Conservation (phyloP, 2,329 filamentous ascomycete genomes). For the Knufia petricola region DNA sequence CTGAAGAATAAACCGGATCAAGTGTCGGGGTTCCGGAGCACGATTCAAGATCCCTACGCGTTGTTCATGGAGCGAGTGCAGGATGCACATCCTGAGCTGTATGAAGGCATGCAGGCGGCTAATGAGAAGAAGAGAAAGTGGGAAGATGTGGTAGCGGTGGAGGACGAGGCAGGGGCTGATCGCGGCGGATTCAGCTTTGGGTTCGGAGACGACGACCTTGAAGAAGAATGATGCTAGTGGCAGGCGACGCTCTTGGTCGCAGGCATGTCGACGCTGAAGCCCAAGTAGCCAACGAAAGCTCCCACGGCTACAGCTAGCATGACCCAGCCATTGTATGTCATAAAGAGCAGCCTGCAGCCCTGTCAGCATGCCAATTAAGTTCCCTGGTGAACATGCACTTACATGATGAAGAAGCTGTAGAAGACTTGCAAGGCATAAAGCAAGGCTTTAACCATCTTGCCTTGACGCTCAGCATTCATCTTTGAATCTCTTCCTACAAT, state of each 20-base stretch:
- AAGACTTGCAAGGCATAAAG: constrained; percentile 92
- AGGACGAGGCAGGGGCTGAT: constrained; percentile 31
- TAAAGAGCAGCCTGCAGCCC: constrained; percentile 73
- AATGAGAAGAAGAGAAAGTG: constrained; percentile 79
- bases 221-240: constrained; percentile 52
- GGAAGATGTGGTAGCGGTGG: constrained; percentile 62
- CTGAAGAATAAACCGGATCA: constrained; percentile 73
- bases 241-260: constrained; percentile 82
- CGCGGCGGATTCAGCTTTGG: constrained; percentile 54
- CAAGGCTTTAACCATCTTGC: constrained; percentile 67
- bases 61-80: constrained; percentile 63
- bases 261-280: constrained; percentile 63
- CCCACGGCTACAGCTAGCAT: constrained; percentile 87
- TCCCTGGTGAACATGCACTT: constrained; percentile 34
- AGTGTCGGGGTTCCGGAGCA: constrained; percentile 71
- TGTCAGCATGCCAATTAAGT: background rate
- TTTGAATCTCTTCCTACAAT: constrained; percentile 62
- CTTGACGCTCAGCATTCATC: constrained; percentile 52
- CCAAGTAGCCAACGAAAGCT: constrained; percentile 76
- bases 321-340: constrained; percentile 99
- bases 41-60: constrained; percentile 61
- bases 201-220: constrained; percentile 49
- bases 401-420: constrained; percentile 99
- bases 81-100: constrained; percentile 57
- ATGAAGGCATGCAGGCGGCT: constrained; percentile 53